Evolutionary conservation across 257 asterid species (phyloP), one percentile per base, ranked within the genome.

Genomic region (Nicotiana obtusifolia): DNA sequence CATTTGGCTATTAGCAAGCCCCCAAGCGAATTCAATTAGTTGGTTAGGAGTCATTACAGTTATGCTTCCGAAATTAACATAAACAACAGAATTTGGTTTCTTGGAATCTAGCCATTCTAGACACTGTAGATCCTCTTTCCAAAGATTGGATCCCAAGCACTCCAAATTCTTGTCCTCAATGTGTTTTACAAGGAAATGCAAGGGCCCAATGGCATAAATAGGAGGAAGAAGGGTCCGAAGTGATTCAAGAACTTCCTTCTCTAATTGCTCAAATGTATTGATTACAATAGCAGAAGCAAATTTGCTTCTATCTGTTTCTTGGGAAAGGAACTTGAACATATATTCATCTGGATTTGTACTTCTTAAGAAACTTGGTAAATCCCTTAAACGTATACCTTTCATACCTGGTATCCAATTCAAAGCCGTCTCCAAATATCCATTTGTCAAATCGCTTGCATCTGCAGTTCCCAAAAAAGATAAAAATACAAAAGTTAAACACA

Each of bases 1-100:
- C 56, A 61, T 24, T 2, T 84, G 69, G 52, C 82, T 80, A 16
- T 81, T 76, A 5, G 82, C 82, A 33, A 81, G 78, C 64, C 82
- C 87, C 80, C 84, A 84, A 0, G 82, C 80, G n/a, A 84, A 84
- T 56, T 84, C 84, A 2, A 52, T n/a, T 10, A 84, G 60, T 33
- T 84, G 73, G 33, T 64, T 54, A 0, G 79, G 64, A 0, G 82
- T 62, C 84, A 84, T 84, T n/a, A 75, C 62, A 3, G 76, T 80
- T 2, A 84, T 60, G 76, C 85, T 77, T 7, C 85, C 85, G 28
- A 28, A 82, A 22, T 77, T 82, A 10, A 82, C 82, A 59, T 77
- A 82, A n/a, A 82, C 77, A 20, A 77, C 52, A 3, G 82, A 82
- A 62, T 57, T 62, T 2, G 79, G 75, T 52, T 37, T 57, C 31